These are phyloP conservation scores for Crucihimalaya himalaica DNA, from an alignment of 345 rosid genomes.

Conservation along the genomic window DNA sequence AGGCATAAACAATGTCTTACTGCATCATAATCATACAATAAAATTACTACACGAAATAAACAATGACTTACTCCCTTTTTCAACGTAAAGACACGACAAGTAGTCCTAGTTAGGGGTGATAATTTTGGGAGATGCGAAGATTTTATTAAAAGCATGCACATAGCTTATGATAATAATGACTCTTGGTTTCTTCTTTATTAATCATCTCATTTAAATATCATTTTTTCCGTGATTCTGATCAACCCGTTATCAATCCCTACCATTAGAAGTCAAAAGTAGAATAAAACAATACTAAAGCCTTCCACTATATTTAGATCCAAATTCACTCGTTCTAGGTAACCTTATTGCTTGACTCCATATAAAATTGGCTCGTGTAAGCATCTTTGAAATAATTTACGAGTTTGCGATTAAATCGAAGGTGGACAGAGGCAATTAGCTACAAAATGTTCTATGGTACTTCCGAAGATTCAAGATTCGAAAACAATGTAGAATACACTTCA, in stretches of 20 bases:
- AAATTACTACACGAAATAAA: background rate
- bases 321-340: background rate
- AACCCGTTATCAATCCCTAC: background rate
- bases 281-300: background rate
- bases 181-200: conserved; percentile 12
- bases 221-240: background rate
- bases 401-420: conserved; percentile 3
- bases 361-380: background rate
- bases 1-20: background rate
- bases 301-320: conserved; percentile 17
- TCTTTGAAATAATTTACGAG: background rate
- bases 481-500: conserved; percentile 10
- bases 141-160: background rate
- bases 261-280: background rate
- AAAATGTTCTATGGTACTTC: background rate
- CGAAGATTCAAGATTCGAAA: conserved; percentile 33
- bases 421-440: background rate
- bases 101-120: conserved; percentile 25
- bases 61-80: conserved; percentile 11
- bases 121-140: conserved; percentile 24
- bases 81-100: conserved; percentile 30
- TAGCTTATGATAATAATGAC: conserved; percentile 3
- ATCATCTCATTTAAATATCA: background rate
- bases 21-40: background rate
- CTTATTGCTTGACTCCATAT: conserved; percentile 7